Evolutionary conservation across 2,329 filamentous ascomycete species (phyloP).

Genomic region (Epichloe baconii): DNA sequence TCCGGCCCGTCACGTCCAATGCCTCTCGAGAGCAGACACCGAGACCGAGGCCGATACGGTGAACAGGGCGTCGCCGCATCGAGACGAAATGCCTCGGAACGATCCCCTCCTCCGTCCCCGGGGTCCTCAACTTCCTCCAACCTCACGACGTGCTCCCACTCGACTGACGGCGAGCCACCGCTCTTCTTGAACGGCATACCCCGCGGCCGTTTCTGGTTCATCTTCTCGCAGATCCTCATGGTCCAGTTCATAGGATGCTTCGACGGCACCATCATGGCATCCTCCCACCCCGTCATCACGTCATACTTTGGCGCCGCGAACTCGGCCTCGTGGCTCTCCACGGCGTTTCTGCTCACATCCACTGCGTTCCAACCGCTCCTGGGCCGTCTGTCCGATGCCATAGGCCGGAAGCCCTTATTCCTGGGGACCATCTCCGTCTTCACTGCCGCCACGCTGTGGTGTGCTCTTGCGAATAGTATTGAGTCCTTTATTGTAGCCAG

Average conservation of each 20-base stretch:
- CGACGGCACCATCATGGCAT: conserved; percentile 71
- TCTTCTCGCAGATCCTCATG: conserved; percentile 46
- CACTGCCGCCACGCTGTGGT: conserved; percentile 52
- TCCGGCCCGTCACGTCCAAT: conserved; percentile 15
- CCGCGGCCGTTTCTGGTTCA: conserved; percentile 43
- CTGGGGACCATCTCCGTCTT: conserved; percentile 52
- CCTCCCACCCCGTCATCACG: conserved; percentile 67
- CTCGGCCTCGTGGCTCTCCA: conserved; percentile 71
- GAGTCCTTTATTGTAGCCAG: conserved; percentile 57
- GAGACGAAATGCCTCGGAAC: conserved; percentile 9
- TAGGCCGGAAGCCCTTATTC: conserved; percentile 57
- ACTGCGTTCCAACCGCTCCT: conserved; percentile 66
- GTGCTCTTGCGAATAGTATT: conserved; percentile 53
- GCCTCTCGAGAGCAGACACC: background rate
- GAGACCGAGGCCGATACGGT: background rate
- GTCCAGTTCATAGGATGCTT: conserved; percentile 50
- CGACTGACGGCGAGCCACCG: conserved; percentile 4
- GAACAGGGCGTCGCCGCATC: background rate
- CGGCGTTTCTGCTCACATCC: conserved; percentile 63
- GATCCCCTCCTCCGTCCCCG: conserved; percentile 13
- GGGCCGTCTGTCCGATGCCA: conserved; percentile 59
- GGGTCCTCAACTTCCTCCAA: conserved; percentile 1
- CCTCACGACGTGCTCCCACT: conserved; percentile 1
- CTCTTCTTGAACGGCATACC: conserved; percentile 34
- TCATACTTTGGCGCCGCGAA: conserved; percentile 69